Evolutionary conservation across 805 yeast species (phyloP).

Genomic region (Kazachstania martiniae): DNA sequence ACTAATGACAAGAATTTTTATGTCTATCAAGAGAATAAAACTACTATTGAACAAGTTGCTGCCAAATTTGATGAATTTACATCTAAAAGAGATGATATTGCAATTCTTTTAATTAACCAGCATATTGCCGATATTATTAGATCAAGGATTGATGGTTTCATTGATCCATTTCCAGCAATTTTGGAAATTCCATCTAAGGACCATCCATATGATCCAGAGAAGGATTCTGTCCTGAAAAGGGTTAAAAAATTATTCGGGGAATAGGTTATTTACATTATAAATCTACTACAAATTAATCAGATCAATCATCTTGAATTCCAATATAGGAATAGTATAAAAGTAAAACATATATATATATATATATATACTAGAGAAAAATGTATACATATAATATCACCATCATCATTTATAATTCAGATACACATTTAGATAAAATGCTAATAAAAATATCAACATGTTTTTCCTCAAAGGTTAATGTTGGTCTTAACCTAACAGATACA

Average conservation of each 20-base stretch:
- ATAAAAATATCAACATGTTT: constrained; percentile 51
- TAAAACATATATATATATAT: constrained; percentile 2
- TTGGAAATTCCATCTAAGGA: constrained; percentile 97
- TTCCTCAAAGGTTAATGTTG: constrained; percentile 49
- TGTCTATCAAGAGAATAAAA: constrained; percentile 68
- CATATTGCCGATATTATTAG: constrained; percentile 89
- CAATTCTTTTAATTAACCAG: constrained; percentile 86
- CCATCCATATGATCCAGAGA: constrained; percentile 97
- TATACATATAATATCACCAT: background rate
- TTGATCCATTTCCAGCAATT: constrained; percentile 91
- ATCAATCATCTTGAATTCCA: background rate
- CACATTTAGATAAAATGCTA: constrained; percentile 29
- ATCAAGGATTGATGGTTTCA: constrained; percentile 66
- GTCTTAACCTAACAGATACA: constrained; percentile 49
- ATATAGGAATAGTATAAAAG: background rate
- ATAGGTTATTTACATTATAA: constrained; percentile 24
- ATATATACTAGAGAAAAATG: background rate
- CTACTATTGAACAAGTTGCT: constrained; percentile 65
- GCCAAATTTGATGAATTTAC: constrained; percentile 69
- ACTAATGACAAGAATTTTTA: constrained; percentile 62
- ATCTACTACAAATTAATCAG: background rate
- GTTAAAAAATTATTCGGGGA: constrained; percentile 95
- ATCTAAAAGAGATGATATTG: constrained; percentile 71
- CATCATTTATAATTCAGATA: constrained; percentile 12
- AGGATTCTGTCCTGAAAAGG: constrained; percentile 88